Conservation (phyloP, 2,329 filamentous ascomycete species). For the Penicillium crustosum region DNA sequence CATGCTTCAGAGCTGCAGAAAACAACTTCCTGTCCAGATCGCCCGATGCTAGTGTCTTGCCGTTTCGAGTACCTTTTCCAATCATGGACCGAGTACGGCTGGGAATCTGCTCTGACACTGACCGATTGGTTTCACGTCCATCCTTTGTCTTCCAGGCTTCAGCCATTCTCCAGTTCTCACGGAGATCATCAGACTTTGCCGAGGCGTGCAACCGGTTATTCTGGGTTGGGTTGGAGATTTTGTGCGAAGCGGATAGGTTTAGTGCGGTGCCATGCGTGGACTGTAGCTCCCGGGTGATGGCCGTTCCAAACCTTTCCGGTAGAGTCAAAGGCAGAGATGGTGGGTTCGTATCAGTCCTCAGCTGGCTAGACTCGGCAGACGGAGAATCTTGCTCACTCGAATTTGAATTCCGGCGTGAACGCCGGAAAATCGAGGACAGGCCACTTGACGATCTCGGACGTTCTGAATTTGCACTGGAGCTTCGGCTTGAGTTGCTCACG, state of each 20-base stretch:
- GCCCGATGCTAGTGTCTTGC: background rate
- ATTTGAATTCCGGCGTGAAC: constrained; percentile 28
- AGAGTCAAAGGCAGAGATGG: constrained; percentile 27
- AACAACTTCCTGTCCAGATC: constrained; percentile 30
- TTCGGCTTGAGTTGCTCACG: constrained; percentile 29
- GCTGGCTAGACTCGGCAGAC: constrained; percentile 6
- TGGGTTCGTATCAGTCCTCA: constrained; percentile 11
- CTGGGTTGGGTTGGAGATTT: background rate
- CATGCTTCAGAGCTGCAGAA: constrained; percentile 26
- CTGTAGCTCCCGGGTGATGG: constrained; percentile 33
- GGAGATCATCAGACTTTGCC: constrained; percentile 21
- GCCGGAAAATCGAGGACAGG: constrained; percentile 32
- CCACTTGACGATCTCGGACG: constrained; percentile 25
- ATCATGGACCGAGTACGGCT: background rate
- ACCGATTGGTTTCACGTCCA: background rate
- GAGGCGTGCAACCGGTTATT: constrained; percentile 18
- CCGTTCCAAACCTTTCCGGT: constrained; percentile 32
- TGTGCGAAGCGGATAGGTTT: constrained; percentile 13
- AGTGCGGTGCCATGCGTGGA: constrained; percentile 24
- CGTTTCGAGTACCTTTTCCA: constrained; percentile 2
- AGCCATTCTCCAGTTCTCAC: constrained; percentile 23
- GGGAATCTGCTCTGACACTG: background rate
- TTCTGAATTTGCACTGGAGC: constrained; percentile 32
- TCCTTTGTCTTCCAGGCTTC: constrained; percentile 20
- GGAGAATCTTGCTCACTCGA: constrained; percentile 15